A percentile compares a stretch with the other conserved stretches of the same genome.
Conservation (phyloP, 805 yeast species). For the Wickerhamiella domercqiae region DNA sequence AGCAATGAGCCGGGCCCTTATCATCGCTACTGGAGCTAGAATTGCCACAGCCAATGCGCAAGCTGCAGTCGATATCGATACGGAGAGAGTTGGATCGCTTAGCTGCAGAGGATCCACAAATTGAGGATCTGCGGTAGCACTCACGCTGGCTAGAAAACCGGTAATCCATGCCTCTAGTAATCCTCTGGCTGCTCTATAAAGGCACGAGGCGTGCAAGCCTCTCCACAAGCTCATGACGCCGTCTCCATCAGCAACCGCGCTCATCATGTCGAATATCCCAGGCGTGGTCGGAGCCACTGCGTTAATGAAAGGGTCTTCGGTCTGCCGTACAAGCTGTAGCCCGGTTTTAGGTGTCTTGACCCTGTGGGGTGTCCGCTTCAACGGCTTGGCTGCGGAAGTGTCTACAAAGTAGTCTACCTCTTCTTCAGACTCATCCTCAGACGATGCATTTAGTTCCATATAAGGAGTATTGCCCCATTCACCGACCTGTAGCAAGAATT, state of each 20-base stretch:
- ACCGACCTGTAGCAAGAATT: constrained; percentile 70
- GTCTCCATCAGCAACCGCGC: constrained; percentile 50
- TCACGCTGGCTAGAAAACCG: constrained; percentile 47
- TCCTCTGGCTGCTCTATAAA: constrained; percentile 55
- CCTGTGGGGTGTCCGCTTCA: background rate
- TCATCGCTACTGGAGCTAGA: constrained; percentile 67
- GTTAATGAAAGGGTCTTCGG: constrained; percentile 6
- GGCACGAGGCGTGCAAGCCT: constrained; percentile 65
- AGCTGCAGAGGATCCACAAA: constrained; percentile 67
- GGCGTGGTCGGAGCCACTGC: constrained; percentile 17
- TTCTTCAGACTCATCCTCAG: constrained; percentile 23
- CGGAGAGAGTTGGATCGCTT: constrained; percentile 55
- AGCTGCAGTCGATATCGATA: constrained; percentile 53
- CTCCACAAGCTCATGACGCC: constrained; percentile 45
- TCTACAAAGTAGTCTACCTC: constrained; percentile 31
- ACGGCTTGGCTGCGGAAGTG: constrained; percentile 1
- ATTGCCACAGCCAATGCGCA: constrained; percentile 56
- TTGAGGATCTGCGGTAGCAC: constrained; percentile 77
- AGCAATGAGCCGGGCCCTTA: constrained; percentile 61
- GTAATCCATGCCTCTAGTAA: constrained; percentile 86
- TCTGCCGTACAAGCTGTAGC: constrained; percentile 4
- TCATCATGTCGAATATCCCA: constrained; percentile 21
- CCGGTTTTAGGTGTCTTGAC: constrained; percentile 2
- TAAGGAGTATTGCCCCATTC: constrained; percentile 17
- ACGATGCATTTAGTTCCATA: constrained; percentile 9